phyloP scores from a whole-genome alignment of 2,329 filamentous ascomycete species.

The Emergomyces orientalis region DNA sequence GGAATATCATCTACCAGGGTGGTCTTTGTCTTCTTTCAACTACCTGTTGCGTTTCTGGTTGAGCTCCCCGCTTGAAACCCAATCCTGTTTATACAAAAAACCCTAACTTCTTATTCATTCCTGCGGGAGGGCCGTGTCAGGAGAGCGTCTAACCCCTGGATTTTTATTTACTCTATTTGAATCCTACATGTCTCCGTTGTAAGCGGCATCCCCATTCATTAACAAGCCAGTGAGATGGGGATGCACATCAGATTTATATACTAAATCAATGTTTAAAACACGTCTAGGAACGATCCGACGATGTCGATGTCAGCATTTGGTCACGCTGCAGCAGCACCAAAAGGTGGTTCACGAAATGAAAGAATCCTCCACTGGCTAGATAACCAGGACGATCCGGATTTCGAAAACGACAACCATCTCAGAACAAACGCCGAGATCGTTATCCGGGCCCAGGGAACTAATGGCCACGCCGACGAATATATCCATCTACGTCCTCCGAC shows the following conservation, averaged over 20 bases:
- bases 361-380: neutral
- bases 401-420: neutral
- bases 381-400: neutral
- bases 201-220: neutral
- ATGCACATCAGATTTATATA: neutral
- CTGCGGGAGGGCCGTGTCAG: neutral
- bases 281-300: neutral
- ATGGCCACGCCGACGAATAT: neutral
- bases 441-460: neutral
- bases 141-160: neutral
- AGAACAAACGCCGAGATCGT: constrained; percentile 3
- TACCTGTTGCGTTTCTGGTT: neutral
- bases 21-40: neutral
- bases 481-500: neutral
- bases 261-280: neutral
- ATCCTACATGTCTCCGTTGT: neutral
- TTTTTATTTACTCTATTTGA: neutral
- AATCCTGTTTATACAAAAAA: neutral
- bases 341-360: neutral
- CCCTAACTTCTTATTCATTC: neutral
- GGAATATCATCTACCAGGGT: neutral
- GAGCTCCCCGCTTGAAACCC: neutral
- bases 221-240: neutral
- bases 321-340: neutral
- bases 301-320: neutral